A percentile compares a stretch with the other conserved stretches of the same genome.
Evolutionary conservation across 1,284 basidiomycete species (phyloP).

Genomic region (Ganoderma multipileum): DNA sequence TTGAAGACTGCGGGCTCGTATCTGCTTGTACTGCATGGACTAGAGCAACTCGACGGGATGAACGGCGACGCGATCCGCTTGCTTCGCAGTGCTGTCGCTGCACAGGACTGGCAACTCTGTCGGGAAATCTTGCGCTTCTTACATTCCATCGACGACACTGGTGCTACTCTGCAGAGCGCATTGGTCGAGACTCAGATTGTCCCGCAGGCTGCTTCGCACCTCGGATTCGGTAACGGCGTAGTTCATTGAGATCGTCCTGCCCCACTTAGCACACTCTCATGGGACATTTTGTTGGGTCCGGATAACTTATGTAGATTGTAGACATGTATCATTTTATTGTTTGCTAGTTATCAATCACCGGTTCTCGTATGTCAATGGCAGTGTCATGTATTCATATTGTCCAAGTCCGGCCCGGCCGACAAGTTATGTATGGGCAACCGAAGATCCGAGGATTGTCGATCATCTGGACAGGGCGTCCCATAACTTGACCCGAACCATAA

Average conservation of each 20-base stretch:
- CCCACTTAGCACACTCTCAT: not conserved
- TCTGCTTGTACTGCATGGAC: constrained; percentile 90
- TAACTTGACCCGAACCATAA: not conserved
- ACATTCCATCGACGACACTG: constrained; percentile 89
- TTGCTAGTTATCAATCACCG: not conserved
- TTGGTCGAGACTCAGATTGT: constrained; percentile 49
- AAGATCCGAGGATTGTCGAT: not conserved
- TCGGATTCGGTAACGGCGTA: constrained; percentile 23
- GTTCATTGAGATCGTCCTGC: constrained; percentile 10
- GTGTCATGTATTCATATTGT: not conserved
- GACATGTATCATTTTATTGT: not conserved
- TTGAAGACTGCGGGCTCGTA: constrained; percentile 94
- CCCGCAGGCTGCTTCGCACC: constrained; percentile 17
- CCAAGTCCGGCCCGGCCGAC: not conserved
- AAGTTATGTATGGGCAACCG: not conserved
- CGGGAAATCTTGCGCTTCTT: constrained; percentile 92
- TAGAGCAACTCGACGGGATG: constrained; percentile 88
- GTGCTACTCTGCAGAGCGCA: constrained; percentile 71
- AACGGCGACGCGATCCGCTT: constrained; percentile 78
- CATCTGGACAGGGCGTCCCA: not conserved
- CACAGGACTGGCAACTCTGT: constrained; percentile 83
- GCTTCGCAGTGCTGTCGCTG: constrained; percentile 74
- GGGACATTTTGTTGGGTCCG: constrained; percentile 5
- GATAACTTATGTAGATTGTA: constrained; percentile 12
- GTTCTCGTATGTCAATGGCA: not conserved